phyloP scores from a whole-genome alignment of 176 grass and related monocot genomes.

The Triticum urartu region DNA sequence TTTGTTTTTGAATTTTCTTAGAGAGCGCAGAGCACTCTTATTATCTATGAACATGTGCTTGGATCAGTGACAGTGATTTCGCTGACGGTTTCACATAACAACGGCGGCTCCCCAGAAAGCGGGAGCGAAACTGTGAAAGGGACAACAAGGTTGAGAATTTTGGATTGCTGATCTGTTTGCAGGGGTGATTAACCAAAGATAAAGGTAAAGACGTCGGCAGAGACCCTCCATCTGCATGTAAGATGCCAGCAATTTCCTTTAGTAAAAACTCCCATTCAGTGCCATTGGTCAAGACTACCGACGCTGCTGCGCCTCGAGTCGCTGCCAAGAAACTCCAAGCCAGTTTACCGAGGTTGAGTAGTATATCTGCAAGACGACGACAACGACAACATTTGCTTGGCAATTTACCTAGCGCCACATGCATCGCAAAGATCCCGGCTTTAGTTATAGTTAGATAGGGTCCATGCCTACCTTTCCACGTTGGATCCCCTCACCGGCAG shows the following conservation, averaged over 20 bases:
- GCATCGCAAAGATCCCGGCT: background rate
- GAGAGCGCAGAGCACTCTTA: too few species aligned
- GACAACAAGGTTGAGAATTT: background rate
- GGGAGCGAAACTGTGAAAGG: background rate
- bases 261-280: background rate
- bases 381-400: slow-evolving; percentile 18
- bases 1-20: too few species aligned
- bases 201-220: background rate
- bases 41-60: too few species aligned
- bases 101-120: background rate
- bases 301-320: background rate
- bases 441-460: background rate
- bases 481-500: background rate
- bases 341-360: slow-evolving; percentile 10
- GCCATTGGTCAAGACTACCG: background rate
- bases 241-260: background rate
- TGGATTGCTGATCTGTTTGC: background rate
- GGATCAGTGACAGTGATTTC: background rate
- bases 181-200: background rate
- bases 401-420: background rate
- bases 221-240: background rate
- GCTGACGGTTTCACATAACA: background rate
- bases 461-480: background rate
- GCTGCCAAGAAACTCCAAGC: slow-evolving; percentile 18
- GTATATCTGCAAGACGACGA: background rate